phyloP scores from a whole-genome alignment of 495 filamentous ascomycete genomes.

The Neurospora sp. region DNA sequence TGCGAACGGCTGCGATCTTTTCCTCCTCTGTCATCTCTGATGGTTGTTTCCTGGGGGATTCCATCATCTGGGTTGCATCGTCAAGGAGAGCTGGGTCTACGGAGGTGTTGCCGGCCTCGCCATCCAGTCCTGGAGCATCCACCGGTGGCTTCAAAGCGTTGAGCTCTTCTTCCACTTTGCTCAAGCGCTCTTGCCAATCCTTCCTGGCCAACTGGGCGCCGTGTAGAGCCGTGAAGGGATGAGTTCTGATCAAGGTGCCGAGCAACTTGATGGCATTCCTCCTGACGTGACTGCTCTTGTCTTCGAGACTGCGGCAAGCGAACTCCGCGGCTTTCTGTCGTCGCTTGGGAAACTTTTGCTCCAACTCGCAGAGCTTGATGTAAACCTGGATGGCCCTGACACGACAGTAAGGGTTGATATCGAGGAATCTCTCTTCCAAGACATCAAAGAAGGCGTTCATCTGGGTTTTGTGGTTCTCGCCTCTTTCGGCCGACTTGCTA shows the following conservation, averaged over 20 bases:
- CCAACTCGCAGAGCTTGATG: conserved; percentile 79
- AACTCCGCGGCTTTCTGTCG: conserved; percentile 78
- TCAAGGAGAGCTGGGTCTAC: conserved; percentile 76
- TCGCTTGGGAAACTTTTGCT: conserved; percentile 89
- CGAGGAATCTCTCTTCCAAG: conserved; percentile 88
- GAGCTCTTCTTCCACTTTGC: conserved; percentile 71
- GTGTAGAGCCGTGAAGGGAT: conserved; percentile 88
- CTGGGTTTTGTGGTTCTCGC: conserved; percentile 84
- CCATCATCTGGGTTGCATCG: conserved; percentile 72
- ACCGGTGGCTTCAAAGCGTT: conserved; percentile 69
- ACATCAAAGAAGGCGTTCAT: conserved; percentile 96
- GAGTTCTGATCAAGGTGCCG: conserved; percentile 75
- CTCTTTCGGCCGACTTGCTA: conserved; percentile 79
- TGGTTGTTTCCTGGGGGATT: conserved; percentile 48
- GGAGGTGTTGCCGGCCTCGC: conserved; percentile 42
- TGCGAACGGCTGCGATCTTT: conserved; percentile 46
- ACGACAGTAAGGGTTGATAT: conserved; percentile 94
- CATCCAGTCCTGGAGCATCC: conserved; percentile 63
- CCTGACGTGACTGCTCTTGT: conserved; percentile 96
- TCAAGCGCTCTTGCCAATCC: conserved; percentile 73
- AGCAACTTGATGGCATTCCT: conserved; percentile 92
- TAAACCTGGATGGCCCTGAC: conserved; percentile 89
- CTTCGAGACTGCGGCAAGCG: conserved; percentile 78
- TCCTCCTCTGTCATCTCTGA: conserved; percentile 49
- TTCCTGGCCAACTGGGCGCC: conserved; percentile 74